phyloP scores from a whole-genome alignment of 1,139 yeast species.

The Pichia sp. region DNA sequence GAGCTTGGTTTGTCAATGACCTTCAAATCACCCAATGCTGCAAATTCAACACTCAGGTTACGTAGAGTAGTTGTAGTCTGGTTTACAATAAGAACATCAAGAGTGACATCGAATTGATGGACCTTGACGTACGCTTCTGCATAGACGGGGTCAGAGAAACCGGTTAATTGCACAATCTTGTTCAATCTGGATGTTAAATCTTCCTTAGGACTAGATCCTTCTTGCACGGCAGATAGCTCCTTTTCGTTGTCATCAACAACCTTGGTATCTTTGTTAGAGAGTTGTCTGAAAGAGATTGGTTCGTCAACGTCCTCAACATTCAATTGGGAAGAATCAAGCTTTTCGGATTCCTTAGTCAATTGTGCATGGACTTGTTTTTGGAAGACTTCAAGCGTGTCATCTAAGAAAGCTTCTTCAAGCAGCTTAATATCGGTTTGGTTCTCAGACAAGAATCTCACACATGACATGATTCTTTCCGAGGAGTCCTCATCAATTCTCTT shows the following conservation, averaged over 20 bases:
- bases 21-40: conserved; percentile 92
- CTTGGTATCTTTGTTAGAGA: conserved; percentile 43
- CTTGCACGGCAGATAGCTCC: conserved; percentile 36
- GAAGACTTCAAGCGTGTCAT: conserved; percentile 83
- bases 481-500: conserved; percentile 93
- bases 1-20: conserved; percentile 90
- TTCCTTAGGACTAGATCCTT: conserved; percentile 43
- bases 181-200: conserved; percentile 70
- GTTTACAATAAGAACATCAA: conserved; percentile 90
- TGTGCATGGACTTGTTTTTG: conserved; percentile 40
- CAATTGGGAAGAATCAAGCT: conserved; percentile 54
- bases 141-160: conserved; percentile 95
- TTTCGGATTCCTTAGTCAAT: conserved; percentile 49
- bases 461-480: conserved; percentile 80
- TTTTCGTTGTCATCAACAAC: conserved; percentile 39
- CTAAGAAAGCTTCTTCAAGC: conserved; percentile 70
- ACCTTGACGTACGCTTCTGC: conserved; percentile 96
- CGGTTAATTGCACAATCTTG: conserved; percentile 89
- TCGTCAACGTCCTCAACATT: conserved; percentile 81
- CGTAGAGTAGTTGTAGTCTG: conserved; percentile 90
- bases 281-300: conserved; percentile 75
- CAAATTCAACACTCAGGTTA: conserved; percentile 90
- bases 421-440: conserved; percentile 35
- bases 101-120: conserved; percentile 90
- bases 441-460: conserved; percentile 70